These are phyloP conservation scores for Phialocephala sp. DNA, from an alignment of 2,329 filamentous ascomycete genomes.

Conservation along the genomic window DNA sequence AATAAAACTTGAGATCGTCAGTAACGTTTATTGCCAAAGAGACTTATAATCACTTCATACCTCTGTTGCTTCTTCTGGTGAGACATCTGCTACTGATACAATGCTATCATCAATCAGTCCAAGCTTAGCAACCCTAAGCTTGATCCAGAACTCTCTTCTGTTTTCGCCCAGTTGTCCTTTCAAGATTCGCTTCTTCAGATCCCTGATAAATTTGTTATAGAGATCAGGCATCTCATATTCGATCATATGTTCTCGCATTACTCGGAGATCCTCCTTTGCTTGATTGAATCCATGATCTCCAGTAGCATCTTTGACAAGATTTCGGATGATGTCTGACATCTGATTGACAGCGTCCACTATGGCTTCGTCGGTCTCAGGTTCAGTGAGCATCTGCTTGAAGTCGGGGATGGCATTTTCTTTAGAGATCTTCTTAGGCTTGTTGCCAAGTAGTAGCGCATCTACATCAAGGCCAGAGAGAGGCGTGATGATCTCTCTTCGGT, in stretches of 20 bases:
- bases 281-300: constrained; percentile 77
- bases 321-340: constrained; percentile 73
- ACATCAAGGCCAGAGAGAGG: constrained; percentile 91
- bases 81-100: constrained; percentile 68
- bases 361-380: constrained; percentile 62
- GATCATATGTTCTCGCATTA: constrained; percentile 78
- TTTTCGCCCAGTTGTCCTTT: constrained; percentile 68
- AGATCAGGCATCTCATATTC: constrained; percentile 75
- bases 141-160: constrained; percentile 82
- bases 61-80: constrained; percentile 71
- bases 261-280: constrained; percentile 70
- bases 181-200: constrained; percentile 75
- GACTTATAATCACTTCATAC: constrained; percentile 16
- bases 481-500: constrained; percentile 68
- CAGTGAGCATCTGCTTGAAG: constrained; percentile 79
- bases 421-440: constrained; percentile 60
- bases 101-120: constrained; percentile 73
- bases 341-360: constrained; percentile 74
- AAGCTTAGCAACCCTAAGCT: constrained; percentile 68
- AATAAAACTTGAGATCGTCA: constrained; percentile 22
- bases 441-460: constrained; percentile 73
- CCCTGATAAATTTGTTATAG: constrained; percentile 76
- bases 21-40: not conserved
- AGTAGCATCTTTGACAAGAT: constrained; percentile 73
- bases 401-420: constrained; percentile 83